phyloP scores from a whole-genome alignment of 208 protist genomes.

The Trypanosoma melophagium region DNA sequence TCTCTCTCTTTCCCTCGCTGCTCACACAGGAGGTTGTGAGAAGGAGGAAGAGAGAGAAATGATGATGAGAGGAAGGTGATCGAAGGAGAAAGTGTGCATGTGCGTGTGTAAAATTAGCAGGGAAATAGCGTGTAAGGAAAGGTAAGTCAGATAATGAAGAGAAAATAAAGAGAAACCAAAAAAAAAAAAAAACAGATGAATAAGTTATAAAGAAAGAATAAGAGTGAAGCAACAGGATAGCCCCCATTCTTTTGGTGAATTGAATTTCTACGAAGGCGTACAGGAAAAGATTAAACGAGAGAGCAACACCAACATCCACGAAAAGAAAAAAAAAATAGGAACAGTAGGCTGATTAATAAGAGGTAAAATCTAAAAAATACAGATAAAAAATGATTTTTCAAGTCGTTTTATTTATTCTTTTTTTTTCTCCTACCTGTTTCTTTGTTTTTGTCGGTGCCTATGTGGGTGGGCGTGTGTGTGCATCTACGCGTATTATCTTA shows the following conservation, averaged over 20 bases:
- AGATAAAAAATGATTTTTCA: not conserved
- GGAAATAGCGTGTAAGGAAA: not conserved
- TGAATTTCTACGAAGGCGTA: too few species aligned
- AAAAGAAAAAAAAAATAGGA: too few species aligned
- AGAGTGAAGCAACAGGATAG: not conserved
- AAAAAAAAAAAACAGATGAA: slow-evolving; percentile 22
- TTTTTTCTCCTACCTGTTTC: slow-evolving; percentile 21
- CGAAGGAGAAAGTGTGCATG: too few species aligned
- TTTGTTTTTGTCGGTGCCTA: not conserved
- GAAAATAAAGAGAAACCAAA: not conserved
- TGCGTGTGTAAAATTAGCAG: too few species aligned
- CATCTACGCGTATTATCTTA: not conserved
- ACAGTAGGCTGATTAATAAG: too few species aligned
- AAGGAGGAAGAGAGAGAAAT: too few species aligned
- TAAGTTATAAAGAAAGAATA: not conserved
- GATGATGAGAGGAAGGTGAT: too few species aligned
- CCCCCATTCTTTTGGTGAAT: too few species aligned
- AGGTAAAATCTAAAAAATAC: not conserved
- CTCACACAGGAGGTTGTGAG: too few species aligned
- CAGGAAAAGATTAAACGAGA: too few species aligned
- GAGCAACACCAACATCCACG: too few species aligned
- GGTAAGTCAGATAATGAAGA: not conserved
- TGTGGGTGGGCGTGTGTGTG: not conserved
- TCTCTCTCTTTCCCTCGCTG: too few species aligned
- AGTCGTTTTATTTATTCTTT: slow-evolving; percentile 18